Percentiles rank a stretch among this genome's conserved stretches.
phyloP scores from a whole-genome alignment of 2,329 filamentous ascomycete species.

The Nemania sp. region DNA sequence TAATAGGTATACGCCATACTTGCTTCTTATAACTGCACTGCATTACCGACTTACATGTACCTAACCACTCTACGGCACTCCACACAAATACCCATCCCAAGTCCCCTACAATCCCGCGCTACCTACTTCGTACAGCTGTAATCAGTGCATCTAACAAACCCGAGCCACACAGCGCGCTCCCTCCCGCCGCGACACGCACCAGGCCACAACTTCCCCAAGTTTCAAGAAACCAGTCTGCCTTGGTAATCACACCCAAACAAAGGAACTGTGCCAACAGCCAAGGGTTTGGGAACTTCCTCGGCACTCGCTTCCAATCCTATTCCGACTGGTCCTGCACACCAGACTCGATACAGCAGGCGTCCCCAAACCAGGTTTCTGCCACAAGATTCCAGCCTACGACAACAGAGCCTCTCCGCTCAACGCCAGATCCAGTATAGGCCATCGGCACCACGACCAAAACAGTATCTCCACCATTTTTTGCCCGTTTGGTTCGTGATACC shows the following conservation, averaged over 20 bases:
- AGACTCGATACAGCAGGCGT: conserved; percentile 52
- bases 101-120: background rate
- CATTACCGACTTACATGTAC: too few species aligned
- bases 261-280: conserved; percentile 25
- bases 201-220: conserved; percentile 14
- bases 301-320: conserved; percentile 44
- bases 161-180: conserved; percentile 20
- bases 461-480: conserved; percentile 63
- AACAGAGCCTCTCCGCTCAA: conserved; percentile 55
- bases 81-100: background rate
- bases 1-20: too few species aligned
- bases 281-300: conserved; percentile 42
- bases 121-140: conserved; percentile 12
- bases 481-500: conserved; percentile 57
- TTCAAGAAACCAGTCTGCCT: conserved; percentile 18
- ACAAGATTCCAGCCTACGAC: conserved; percentile 50
- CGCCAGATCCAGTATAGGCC: conserved; percentile 68
- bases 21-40: too few species aligned
- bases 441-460: conserved; percentile 67
- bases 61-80: background rate
- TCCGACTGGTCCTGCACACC: conserved; percentile 45
- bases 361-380: conserved; percentile 60
- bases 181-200: conserved; percentile 15
- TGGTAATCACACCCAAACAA: conserved; percentile 28
- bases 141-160: conserved; percentile 25